Conservation (phyloP, 768 basidiomycete species). For the Termitomyces heimii region DNA sequence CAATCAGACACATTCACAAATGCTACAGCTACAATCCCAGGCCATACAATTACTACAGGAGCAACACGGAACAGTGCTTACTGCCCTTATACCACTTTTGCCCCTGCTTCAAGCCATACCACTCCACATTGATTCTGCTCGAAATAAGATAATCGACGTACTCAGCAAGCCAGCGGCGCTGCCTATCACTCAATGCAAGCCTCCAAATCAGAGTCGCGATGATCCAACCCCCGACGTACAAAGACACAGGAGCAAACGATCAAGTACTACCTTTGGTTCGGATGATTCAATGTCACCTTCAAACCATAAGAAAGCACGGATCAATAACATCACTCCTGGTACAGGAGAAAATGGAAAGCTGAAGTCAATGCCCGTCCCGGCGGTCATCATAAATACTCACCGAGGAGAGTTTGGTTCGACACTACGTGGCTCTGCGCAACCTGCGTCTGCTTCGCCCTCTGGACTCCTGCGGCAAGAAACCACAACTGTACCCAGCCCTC, state of each 20-base stretch:
- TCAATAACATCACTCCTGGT: not conserved
- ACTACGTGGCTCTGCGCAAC: not conserved
- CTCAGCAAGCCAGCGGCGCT: slow-evolving; percentile 14
- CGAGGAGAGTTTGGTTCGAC: not conserved
- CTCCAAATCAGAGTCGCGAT: slow-evolving; percentile 3
- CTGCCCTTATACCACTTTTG: slow-evolving; percentile 51
- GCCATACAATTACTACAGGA: slow-evolving; percentile 55
- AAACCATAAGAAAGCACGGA: slow-evolving; percentile 11
- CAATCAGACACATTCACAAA: slow-evolving; percentile 38
- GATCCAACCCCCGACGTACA: not conserved
- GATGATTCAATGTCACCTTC: slow-evolving; percentile 5
- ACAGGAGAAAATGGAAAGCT: not conserved
- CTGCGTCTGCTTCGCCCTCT: not conserved
- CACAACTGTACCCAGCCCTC: slow-evolving; percentile 1
- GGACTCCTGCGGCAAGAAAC: not conserved
- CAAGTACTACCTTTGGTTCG: slow-evolving; percentile 12
- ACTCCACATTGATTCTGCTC: slow-evolving; percentile 44
- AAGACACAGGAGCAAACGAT: slow-evolving; percentile 13
- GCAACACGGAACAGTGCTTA: slow-evolving; percentile 52
- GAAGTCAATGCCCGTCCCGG: not conserved
- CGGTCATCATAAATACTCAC: not conserved
- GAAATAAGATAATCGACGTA: slow-evolving; percentile 26
- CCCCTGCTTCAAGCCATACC: slow-evolving; percentile 58
- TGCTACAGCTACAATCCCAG: slow-evolving; percentile 49
- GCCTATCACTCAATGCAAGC: slow-evolving; percentile 1